These are phyloP conservation scores for Ilyonectria sp. DNA, from an alignment of 2,329 filamentous ascomycete genomes.

Conservation along the genomic window DNA sequence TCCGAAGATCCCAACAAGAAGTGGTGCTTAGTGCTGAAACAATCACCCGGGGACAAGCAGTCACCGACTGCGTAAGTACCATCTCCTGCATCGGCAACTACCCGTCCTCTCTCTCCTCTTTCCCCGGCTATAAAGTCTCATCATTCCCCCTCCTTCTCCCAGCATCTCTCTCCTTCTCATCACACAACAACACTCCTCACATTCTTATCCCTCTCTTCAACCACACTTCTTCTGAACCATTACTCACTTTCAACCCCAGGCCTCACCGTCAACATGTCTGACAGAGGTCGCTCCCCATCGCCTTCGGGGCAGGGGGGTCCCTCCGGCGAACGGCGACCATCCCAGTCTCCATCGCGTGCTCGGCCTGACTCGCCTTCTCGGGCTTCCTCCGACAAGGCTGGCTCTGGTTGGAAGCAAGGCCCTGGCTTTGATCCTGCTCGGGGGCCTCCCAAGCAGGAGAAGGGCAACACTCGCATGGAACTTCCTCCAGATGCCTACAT, in stretches of 20 bases:
- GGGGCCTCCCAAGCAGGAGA: slow-evolving; percentile 51
- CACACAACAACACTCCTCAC: slow-evolving; percentile 5
- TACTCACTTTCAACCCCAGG: slow-evolving; percentile 22
- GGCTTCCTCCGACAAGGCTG: slow-evolving; percentile 34
- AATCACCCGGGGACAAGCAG: slow-evolving; percentile 1
- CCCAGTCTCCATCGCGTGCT: slow-evolving; percentile 37
- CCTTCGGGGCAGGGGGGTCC: slow-evolving; percentile 36
- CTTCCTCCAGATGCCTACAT: slow-evolving; percentile 71
- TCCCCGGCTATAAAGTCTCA: slow-evolving; percentile 14
- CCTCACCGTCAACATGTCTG: slow-evolving; percentile 50
- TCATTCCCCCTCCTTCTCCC: slow-evolving; percentile 3
- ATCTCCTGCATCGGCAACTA: not conserved
- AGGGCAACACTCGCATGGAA: slow-evolving; percentile 67
- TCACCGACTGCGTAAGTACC: slow-evolving; percentile 29
- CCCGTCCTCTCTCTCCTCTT: slow-evolving; percentile 7
- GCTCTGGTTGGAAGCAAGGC: slow-evolving; percentile 45
- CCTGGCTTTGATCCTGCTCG: slow-evolving; percentile 63
- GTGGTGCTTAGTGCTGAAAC: slow-evolving; percentile 2
- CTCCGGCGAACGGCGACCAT: slow-evolving; percentile 36
- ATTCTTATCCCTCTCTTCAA: slow-evolving; percentile 2
- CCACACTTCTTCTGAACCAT: not conserved
- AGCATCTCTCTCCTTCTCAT: not conserved
- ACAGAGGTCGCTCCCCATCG: slow-evolving; percentile 50
- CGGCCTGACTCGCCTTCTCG: slow-evolving; percentile 34
- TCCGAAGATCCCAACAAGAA: not conserved